These are phyloP conservation scores for Capillidium rhysosporum DNA, from an alignment of 371 early-diverging fungal species.

Conservation along the genomic window DNA sequence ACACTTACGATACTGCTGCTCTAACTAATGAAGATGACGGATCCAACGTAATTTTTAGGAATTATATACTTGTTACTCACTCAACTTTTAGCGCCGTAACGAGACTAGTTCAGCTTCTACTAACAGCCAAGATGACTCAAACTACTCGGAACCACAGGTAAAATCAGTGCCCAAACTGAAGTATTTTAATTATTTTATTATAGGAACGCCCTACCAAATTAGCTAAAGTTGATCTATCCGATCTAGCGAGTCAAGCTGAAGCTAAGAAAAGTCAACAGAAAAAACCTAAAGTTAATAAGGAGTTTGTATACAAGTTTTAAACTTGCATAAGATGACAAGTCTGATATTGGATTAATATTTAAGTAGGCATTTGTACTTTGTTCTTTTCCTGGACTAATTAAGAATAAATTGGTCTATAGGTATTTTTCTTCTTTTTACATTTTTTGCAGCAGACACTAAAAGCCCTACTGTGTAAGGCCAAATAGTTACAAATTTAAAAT, in stretches of 20 bases:
- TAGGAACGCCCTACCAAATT: slow-evolving; percentile 17
- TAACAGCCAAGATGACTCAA: slow-evolving; percentile 55
- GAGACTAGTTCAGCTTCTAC: slow-evolving; percentile 39
- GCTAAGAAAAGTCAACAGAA: slow-evolving; percentile 43
- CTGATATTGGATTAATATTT: too few relatives aligned
- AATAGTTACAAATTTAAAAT: too few relatives aligned
- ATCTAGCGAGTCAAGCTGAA: slow-evolving; percentile 76
- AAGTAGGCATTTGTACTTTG: too few relatives aligned
- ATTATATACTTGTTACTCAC: not conserved
- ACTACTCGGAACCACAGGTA: slow-evolving; percentile 11
- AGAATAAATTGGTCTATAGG: too few relatives aligned
- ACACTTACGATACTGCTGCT: slow-evolving; percentile 60
- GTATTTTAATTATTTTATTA: not conserved
- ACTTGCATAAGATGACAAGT: too few relatives aligned
- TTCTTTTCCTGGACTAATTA: too few relatives aligned
- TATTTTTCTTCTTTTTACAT: too few relatives aligned
- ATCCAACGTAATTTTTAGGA: slow-evolving; percentile 11
- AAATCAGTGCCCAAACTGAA: not conserved
- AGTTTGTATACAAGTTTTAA: slow-evolving; percentile 12
- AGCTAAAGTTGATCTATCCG: slow-evolving; percentile 50
- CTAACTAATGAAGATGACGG: slow-evolving; percentile 15
- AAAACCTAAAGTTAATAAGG: slow-evolving; percentile 7
- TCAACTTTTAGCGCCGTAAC: slow-evolving; percentile 23
- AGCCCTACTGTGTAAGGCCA: too few relatives aligned
- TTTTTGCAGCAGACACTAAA: too few relatives aligned